A percentile compares a stretch with the other conserved stretches of the same genome.
These are phyloP conservation scores for Glaciozyma antarctica DNA, from an alignment of 768 basidiomycete species.

Conservation along the genomic window DNA sequence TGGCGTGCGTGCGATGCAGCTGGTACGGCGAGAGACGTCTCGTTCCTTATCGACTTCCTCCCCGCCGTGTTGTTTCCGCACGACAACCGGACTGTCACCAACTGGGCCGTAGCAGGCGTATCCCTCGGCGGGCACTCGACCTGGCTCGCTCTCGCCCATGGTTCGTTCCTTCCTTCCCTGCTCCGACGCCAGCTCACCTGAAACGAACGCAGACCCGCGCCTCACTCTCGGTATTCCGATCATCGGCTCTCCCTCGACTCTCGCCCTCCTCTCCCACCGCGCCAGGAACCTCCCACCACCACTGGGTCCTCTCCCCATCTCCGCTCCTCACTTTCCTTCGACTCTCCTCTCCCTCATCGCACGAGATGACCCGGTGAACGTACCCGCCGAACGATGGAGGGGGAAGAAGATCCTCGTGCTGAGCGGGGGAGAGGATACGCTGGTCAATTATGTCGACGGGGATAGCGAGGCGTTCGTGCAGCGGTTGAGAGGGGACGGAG, in stretches of 20 bases:
- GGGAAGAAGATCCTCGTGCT: conserved; percentile 67
- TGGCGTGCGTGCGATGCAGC: conserved; percentile 34
- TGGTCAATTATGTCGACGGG: conserved; percentile 48
- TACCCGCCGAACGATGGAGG: neutral
- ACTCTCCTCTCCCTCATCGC: conserved; percentile 7
- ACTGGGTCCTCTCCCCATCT: conserved; percentile 4
- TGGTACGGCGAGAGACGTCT: conserved; percentile 66
- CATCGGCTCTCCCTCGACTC: conserved; percentile 31
- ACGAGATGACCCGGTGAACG: conserved; percentile 5
- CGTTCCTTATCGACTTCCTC: conserved; percentile 70
- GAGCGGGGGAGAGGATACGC: conserved; percentile 54
- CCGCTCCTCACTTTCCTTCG: conserved; percentile 15
- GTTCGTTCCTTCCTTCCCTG: conserved; percentile 37
- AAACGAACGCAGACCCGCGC: conserved; percentile 25
- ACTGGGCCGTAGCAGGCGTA: conserved; percentile 65
- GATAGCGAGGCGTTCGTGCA: conserved; percentile 52
- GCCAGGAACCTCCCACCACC: conserved; percentile 11
- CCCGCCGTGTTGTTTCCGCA: conserved; percentile 62
- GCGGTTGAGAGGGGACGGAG: conserved; percentile 30
- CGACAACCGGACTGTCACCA: conserved; percentile 52
- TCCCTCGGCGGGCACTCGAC: conserved; percentile 77
- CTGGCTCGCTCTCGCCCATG: conserved; percentile 58
- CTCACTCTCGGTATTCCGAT: conserved; percentile 33
- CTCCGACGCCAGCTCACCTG: neutral
- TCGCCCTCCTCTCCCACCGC: conserved; percentile 25